Conservation (phyloP, 2,329 filamentous ascomycete genomes). For the Fusarium globosum region DNA sequence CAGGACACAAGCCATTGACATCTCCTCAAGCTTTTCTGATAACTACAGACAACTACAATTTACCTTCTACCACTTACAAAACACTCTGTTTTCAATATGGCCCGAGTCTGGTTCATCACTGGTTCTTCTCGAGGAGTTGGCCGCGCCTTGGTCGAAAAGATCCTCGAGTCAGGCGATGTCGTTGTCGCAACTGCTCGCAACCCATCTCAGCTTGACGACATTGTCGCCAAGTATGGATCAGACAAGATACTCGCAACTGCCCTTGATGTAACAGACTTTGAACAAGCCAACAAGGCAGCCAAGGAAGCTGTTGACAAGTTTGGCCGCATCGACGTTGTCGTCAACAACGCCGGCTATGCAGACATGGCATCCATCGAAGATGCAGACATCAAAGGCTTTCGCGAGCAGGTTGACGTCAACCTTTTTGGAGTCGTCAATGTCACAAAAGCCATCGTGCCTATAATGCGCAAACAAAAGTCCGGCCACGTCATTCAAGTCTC, state of each 20-base stretch:
- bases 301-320: constrained; percentile 57
- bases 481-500: constrained; percentile 56
- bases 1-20: not conserved
- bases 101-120: constrained; percentile 59
- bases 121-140: constrained; percentile 62
- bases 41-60: not conserved
- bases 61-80: not conserved
- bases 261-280: constrained; percentile 60
- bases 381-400: constrained; percentile 58
- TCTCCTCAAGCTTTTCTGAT: not conserved
- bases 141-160: constrained; percentile 51
- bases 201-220: constrained; percentile 48
- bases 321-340: constrained; percentile 66
- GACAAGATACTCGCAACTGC: constrained; percentile 60
- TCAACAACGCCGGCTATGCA: constrained; percentile 72
- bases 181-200: constrained; percentile 60
- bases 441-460: constrained; percentile 55
- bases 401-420: constrained; percentile 68
- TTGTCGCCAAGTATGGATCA: constrained; percentile 52
- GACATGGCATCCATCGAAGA: constrained; percentile 64
- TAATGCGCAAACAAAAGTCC: constrained; percentile 46
- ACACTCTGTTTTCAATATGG: constrained; percentile 23
- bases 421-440: constrained; percentile 68
- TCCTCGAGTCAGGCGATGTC: constrained; percentile 54
- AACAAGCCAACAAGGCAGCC: constrained; percentile 55